Conservation (phyloP, 805 yeast genomes). For the Kockiozyma suomiensis region DNA sequence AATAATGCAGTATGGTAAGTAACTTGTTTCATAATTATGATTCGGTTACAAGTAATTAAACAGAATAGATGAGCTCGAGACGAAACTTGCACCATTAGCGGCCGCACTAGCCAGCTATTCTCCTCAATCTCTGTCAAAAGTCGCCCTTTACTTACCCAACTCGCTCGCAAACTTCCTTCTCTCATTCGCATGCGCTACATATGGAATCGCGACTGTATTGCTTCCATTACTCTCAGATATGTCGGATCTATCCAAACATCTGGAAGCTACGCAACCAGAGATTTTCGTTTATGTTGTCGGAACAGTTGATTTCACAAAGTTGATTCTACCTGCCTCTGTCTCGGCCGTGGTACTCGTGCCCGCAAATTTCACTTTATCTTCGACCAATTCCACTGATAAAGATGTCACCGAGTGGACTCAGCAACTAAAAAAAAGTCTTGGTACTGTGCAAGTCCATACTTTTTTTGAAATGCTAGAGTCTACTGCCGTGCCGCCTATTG, state of each 20-base stretch:
- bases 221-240: constrained; percentile 16
- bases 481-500: neutral
- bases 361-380: neutral
- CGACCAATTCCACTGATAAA: neutral
- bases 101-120: constrained; percentile 12
- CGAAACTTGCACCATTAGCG: constrained; percentile 12
- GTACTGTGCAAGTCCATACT: neutral
- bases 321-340: constrained; percentile 22
- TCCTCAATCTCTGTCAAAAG: constrained; percentile 10
- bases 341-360: constrained; percentile 16
- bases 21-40: too few relatives aligned
- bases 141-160: constrained; percentile 31
- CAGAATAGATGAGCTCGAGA: constrained; percentile 14
- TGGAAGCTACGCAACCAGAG: constrained; percentile 29
- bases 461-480: neutral
- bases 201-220: constrained; percentile 25
- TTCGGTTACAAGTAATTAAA: too few relatives aligned
- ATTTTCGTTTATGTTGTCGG: constrained; percentile 30
- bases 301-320: constrained; percentile 19
- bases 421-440: neutral
- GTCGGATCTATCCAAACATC: constrained; percentile 11
- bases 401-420: constrained; percentile 26
- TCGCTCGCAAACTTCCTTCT: constrained; percentile 21
- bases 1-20: constrained; percentile 9
- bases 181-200: constrained; percentile 22